Evolutionary conservation across 139 green algal species (phyloP).

Genomic region (Picochlorum costavermella): DNA sequence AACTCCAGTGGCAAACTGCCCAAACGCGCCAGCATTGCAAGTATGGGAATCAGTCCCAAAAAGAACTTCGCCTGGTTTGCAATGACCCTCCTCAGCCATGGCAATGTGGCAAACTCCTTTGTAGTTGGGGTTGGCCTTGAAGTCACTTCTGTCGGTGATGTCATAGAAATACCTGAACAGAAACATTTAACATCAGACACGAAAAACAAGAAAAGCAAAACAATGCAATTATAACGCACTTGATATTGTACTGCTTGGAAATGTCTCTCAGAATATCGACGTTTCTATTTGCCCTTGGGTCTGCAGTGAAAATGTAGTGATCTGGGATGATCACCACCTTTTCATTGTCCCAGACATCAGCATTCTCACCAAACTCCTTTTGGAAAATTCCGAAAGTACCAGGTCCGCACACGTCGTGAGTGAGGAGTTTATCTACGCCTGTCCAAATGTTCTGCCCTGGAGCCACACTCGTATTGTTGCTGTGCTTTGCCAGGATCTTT

Average conservation of each 20-base stretch:
- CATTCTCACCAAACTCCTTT: conserved; percentile 87
- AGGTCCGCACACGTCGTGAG: conserved; percentile 90
- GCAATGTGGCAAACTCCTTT: conserved; percentile 94
- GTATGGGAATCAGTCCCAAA: conserved; percentile 98
- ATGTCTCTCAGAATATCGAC: conserved; percentile 80
- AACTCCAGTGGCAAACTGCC: conserved; percentile 90
- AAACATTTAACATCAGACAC: too few species aligned
- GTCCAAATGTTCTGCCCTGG: conserved; percentile 94
- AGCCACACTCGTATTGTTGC: conserved; percentile 48
- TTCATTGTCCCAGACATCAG: conserved; percentile 86
- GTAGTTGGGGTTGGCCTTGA: conserved; percentile 93
- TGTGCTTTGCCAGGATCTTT: conserved; percentile 85
- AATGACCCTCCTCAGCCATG: conserved; percentile 75
- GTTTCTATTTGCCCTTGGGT: conserved; percentile 88
- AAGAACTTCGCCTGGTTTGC: conserved; percentile 72
- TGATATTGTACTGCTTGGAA: conserved; percentile 73
- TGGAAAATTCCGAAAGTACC: conserved; percentile 94
- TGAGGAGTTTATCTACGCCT: conserved; percentile 87
- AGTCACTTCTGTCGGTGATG: conserved; percentile 82
- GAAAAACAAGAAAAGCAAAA: neutral
- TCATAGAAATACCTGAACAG: conserved; percentile 83
- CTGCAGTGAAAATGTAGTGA: conserved; percentile 96
- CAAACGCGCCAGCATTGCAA: conserved; percentile 93
- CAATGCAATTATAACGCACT: conserved; percentile 27
- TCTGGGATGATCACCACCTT: conserved; percentile 90